A percentile compares a stretch with the other conserved stretches of the same genome.
Evolutionary conservation across 2,329 filamentous ascomycete genomes (phyloP).

Genomic region (Talaromyces albobiverticillius): DNA sequence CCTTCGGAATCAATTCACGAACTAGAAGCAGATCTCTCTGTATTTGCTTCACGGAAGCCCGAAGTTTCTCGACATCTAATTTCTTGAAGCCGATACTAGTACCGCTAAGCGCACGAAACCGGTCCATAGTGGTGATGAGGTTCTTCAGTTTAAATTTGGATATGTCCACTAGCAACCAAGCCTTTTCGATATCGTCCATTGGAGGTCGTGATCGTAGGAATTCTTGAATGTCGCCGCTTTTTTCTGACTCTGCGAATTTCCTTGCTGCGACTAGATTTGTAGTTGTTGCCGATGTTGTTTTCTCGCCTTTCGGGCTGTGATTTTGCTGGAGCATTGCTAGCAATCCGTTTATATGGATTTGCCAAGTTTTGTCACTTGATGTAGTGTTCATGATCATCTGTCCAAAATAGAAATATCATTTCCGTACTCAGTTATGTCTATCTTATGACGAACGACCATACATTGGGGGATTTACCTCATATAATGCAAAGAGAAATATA

Average conservation of each 20-base stretch:
- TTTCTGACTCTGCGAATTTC: not conserved
- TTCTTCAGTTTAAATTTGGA: not conserved
- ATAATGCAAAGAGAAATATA: slow-evolving; percentile 7
- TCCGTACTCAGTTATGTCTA: not conserved
- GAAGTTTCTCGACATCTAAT: not conserved
- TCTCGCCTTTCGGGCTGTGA: not conserved
- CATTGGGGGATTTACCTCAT: not conserved
- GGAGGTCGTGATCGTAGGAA: not conserved
- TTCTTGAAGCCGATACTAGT: not conserved
- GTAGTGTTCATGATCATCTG: slow-evolving; percentile 5
- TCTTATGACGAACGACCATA: not conserved
- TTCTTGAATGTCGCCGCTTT: not conserved
- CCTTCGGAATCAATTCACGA: not conserved
- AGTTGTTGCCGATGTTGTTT: not conserved
- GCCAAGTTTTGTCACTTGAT: not conserved
- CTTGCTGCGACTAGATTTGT: not conserved
- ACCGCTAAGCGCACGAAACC: not conserved
- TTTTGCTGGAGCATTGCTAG: slow-evolving; percentile 1
- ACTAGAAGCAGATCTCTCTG: not conserved
- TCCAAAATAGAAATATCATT: not conserved
- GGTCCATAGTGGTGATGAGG: not conserved
- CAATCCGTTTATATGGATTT: slow-evolving; percentile 1
- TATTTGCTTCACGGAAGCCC: not conserved
- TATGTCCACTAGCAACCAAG: slow-evolving; percentile 1
- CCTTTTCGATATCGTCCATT: not conserved